Percentiles rank a stretch among this genome's conserved stretches.
phyloP scores from a whole-genome alignment of 352 stramenopile species.

The Phytophthora constricta region DNA sequence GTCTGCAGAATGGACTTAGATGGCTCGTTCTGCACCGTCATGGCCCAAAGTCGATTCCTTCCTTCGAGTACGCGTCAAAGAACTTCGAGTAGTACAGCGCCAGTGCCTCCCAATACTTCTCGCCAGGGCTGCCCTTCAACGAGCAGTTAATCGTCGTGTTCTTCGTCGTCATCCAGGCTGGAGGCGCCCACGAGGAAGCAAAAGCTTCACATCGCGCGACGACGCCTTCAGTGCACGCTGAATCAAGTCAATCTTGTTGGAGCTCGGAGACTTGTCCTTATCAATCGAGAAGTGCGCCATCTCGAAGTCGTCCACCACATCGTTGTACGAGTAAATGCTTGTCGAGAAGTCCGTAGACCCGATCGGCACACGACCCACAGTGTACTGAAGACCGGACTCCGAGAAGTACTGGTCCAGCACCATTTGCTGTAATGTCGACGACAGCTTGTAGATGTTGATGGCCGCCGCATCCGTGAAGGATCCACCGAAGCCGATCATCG shows the following conservation, averaged over 20 bases:
- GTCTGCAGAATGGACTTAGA: slow-evolving; percentile 32
- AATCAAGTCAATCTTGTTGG: slow-evolving; percentile 40
- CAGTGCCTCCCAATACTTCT: slow-evolving; percentile 50
- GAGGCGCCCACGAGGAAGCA: slow-evolving; percentile 67
- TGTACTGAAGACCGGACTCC: slow-evolving; percentile 59
- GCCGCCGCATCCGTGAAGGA: slow-evolving; percentile 75
- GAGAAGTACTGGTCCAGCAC: slow-evolving; percentile 66
- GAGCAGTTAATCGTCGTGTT: slow-evolving; percentile 41
- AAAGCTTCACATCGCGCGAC: slow-evolving; percentile 54
- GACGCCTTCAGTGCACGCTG: slow-evolving; percentile 34
- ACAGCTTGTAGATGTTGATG: slow-evolving; percentile 65
- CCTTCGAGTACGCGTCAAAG: slow-evolving; percentile 58
- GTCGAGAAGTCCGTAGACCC: slow-evolving; percentile 73
- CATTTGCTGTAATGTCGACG: slow-evolving; percentile 43
- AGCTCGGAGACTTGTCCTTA: slow-evolving; percentile 49
- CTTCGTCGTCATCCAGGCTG: slow-evolving; percentile 75
- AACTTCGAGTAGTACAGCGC: slow-evolving; percentile 81
- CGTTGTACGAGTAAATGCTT: slow-evolving; percentile 42
- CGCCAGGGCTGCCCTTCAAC: slow-evolving; percentile 41
- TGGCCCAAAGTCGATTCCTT: slow-evolving; percentile 52
- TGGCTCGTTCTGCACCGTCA: slow-evolving; percentile 79
- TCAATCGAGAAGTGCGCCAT: slow-evolving; percentile 63
- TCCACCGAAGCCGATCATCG: slow-evolving; percentile 74
- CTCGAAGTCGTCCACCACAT: slow-evolving; percentile 28
- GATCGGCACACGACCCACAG: slow-evolving; percentile 69